phyloP scores from a whole-genome alignment of 164 flowering plant species.

The Cinnamomum chago region DNA sequence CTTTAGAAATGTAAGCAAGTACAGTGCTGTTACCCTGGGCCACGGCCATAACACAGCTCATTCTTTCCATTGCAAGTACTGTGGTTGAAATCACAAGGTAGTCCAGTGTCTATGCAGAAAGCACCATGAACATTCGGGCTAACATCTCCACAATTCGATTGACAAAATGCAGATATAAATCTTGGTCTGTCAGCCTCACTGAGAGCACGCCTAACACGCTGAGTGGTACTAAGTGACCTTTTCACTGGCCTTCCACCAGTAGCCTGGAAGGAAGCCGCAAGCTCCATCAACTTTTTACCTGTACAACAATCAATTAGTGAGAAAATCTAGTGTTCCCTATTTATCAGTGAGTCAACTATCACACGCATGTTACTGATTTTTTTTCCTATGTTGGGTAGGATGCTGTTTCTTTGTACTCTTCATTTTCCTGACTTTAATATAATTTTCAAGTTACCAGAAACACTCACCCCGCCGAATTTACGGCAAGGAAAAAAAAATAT shows the following conservation, averaged over 20 bases:
- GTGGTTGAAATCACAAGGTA: slow-evolving; percentile 98
- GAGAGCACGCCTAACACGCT: slow-evolving; percentile 66
- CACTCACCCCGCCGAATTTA: background rate
- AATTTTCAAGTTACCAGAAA: background rate
- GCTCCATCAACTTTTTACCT: slow-evolving; percentile 72
- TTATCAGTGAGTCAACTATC: background rate
- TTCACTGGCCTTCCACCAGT: slow-evolving; percentile 62
- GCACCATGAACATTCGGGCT: slow-evolving; percentile 98
- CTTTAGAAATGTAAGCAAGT: background rate
- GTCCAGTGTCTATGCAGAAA: slow-evolving; percentile 86
- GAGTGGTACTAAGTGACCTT: slow-evolving; percentile 51
- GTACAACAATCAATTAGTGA: slow-evolving; percentile 20
- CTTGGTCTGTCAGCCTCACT: slow-evolving; percentile 61
- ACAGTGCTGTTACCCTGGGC: slow-evolving; percentile 66
- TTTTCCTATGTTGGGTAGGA: no score
- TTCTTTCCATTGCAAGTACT: slow-evolving; percentile 97
- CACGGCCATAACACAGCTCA: slow-evolving; percentile 94
- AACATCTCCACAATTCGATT: slow-evolving; percentile 96
- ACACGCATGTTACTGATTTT: no score
- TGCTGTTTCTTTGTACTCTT: no score
- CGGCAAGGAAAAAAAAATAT: background rate
- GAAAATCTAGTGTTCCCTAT: background rate
- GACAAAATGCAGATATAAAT: slow-evolving; percentile 96
- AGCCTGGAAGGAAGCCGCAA: slow-evolving; percentile 78
- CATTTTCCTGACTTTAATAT: no score